These are phyloP conservation scores for Juncus inflexus DNA, from an alignment of 176 grass and related monocot genomes.

Conservation along the genomic window DNA sequence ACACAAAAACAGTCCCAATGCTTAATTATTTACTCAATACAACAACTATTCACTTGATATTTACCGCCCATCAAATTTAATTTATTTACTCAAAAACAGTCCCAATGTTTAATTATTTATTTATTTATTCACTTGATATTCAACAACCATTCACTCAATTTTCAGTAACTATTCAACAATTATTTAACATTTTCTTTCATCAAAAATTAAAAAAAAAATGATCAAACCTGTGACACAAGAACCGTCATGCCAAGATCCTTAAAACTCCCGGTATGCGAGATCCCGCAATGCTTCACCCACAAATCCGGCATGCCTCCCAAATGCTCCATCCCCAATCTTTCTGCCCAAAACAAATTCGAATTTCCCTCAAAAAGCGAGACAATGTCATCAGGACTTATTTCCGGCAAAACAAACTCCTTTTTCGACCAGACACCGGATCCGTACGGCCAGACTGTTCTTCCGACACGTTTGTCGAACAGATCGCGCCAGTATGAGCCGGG, in stretches of 20 bases:
- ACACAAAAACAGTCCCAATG: too few species aligned
- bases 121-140: neutral
- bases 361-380: slow-evolving; percentile 98
- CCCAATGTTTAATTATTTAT: too few species aligned
- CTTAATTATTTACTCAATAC: too few species aligned
- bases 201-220: neutral
- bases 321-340: slow-evolving; percentile 81
- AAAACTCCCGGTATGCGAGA: slow-evolving; percentile 96
- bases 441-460: slow-evolving; percentile 80
- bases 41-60: too few species aligned
- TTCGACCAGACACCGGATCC: slow-evolving; percentile 98
- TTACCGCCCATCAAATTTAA: too few species aligned
- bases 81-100: too few species aligned
- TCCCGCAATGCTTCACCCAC: slow-evolving; percentile 99
- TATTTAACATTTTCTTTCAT: too few species aligned
- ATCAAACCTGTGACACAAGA: slow-evolving; percentile 58
- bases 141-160: neutral
- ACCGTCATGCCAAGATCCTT: slow-evolving; percentile 99
- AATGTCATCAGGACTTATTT: slow-evolving; percentile 77
- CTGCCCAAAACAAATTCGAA: slow-evolving; percentile 98
- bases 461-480: slow-evolving; percentile 81
- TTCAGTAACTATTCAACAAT: slow-evolving; percentile 1
- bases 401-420: slow-evolving; percentile 93
- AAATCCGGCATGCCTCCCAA: slow-evolving; percentile 85
- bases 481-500: slow-evolving; percentile 82